Base-by-base conservation (phyloP, 345 rosid genomes). In the Bretschneidera sinensis region DNA sequence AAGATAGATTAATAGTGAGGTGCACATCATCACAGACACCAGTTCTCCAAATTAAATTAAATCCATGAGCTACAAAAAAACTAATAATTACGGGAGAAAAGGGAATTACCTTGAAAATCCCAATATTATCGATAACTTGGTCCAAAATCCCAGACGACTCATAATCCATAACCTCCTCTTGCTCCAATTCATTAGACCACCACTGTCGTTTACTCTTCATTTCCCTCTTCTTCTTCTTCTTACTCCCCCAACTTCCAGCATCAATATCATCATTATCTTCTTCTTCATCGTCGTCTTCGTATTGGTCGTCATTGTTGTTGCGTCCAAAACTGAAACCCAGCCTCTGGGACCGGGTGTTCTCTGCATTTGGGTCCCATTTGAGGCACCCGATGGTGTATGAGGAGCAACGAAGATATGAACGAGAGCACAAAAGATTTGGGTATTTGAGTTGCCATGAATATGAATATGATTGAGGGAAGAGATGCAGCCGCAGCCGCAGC, bases 71-170 rank as follows among this genome's bases (percentile, higher is more conserved):
- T 28, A 3, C 8, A 28, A 8, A 28, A 8, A 28, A 2, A 28
- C 3, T 28, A 8, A 2, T 28, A 2, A 0, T 4, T 24, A 16
- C n/a, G 13, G 10, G 13, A 24, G 45, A 53, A 20, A 9, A 15
- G n/a, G 6, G 9, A 22, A 48, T 45, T 64, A 83, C 88, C 85
- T 74, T 64, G 47, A 83, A 51, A 61, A 72, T 70, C 83, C 79
- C 81, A 54, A 78, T 15, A 55, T 69, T 68, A 43, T 74, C 85
- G 13, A 83, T 7, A 16, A 24, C 72, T 64, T 78, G 71, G n/a
- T 76, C 77, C 28, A 67, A 74, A 54, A 69, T 64, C 47, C 57
- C 69, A 34, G 69, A 20, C 45, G 45, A 39, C 15, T 7, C 45
- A 39, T 39, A 5, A 39, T 11, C 45, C 45, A 39, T 39, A 5